Conservation (phyloP, 2,329 filamentous ascomycete genomes). For the Penicillium sp. region DNA sequence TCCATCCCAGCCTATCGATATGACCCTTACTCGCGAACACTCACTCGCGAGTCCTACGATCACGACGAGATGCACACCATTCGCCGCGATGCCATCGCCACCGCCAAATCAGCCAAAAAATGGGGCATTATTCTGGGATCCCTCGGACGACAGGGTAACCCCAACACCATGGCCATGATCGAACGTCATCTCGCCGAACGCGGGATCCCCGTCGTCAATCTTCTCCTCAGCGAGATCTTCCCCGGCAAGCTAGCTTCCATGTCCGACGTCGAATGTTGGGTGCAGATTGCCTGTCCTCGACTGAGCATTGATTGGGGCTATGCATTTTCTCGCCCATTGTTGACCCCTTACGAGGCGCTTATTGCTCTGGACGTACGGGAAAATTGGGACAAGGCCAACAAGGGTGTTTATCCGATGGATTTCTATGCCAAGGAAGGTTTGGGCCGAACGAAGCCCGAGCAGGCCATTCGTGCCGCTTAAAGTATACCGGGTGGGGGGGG, state of each 20-base stretch:
- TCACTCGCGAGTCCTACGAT: slow-evolving; percentile 86
- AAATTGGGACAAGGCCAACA: slow-evolving; percentile 59
- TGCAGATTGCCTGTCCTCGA: slow-evolving; percentile 94
- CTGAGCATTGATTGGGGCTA: slow-evolving; percentile 99
- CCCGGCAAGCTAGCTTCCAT: slow-evolving; percentile 92
- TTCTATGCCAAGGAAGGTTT: slow-evolving; percentile 92
- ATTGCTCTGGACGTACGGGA: slow-evolving; percentile 76
- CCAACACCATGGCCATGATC: slow-evolving; percentile 81
- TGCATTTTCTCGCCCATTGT: slow-evolving; percentile 77
- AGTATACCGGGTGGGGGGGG: too few relatives aligned
- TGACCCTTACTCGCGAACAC: slow-evolving; percentile 86
- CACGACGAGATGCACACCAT: slow-evolving; percentile 85
- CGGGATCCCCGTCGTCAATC: slow-evolving; percentile 74
- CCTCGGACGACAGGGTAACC: slow-evolving; percentile 89
- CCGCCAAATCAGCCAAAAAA: slow-evolving; percentile 70
- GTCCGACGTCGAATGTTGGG: slow-evolving; percentile 93
- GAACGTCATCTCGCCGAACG: slow-evolving; percentile 66
- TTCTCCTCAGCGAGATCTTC: slow-evolving; percentile 91
- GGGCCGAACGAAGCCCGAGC: slow-evolving; percentile 62
- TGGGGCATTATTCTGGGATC: slow-evolving; percentile 95
- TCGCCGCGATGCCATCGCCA: slow-evolving; percentile 67
- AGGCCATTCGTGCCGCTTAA: slow-evolving; percentile 16
- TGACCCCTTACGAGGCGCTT: slow-evolving; percentile 93
- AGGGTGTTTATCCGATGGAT: slow-evolving; percentile 88
- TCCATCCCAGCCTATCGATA: slow-evolving; percentile 86